phyloP scores from a whole-genome alignment of 1,284 basidiomycete genomes.

The Tylopilus sp. region DNA sequence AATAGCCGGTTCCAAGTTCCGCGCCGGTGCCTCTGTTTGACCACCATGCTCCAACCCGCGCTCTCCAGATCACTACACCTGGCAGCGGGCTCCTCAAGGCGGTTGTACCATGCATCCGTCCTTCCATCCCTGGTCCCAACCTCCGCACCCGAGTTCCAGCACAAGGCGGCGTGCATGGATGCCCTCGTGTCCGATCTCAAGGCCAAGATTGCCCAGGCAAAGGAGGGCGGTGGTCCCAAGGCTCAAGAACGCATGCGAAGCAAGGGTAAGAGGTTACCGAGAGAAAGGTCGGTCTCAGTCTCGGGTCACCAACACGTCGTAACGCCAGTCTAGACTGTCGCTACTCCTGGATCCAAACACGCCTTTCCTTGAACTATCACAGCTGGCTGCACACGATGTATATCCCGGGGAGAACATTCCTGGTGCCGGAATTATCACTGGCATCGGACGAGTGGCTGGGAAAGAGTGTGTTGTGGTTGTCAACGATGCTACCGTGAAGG shows the following conservation, averaged over 20 bases:
- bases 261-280: slow-evolving; percentile 82
- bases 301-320: neutral
- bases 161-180: slow-evolving; percentile 68
- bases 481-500: slow-evolving; percentile 94
- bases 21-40: slow-evolving; percentile 16
- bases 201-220: slow-evolving; percentile 52
- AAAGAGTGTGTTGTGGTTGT: slow-evolving; percentile 87
- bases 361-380: slow-evolving; percentile 88
- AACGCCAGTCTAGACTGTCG: slow-evolving; percentile 46
- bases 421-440: slow-evolving; percentile 89
- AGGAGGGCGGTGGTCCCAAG: slow-evolving; percentile 65
- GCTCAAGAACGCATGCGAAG: slow-evolving; percentile 76
- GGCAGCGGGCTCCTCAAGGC: slow-evolving; percentile 6
- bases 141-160: slow-evolving; percentile 66
- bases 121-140: slow-evolving; percentile 71
- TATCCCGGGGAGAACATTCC: slow-evolving; percentile 80
- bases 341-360: slow-evolving; percentile 81
- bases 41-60: slow-evolving; percentile 22
- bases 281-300: slow-evolving; percentile 68
- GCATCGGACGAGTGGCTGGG: slow-evolving; percentile 79
- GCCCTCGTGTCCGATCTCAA: slow-evolving; percentile 63
- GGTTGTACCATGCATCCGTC: slow-evolving; percentile 63
- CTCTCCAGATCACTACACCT: slow-evolving; percentile 17
- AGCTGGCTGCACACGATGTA: slow-evolving; percentile 84
- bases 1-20: slow-evolving; percentile 21